Evolutionary conservation across 2,329 filamentous ascomycete species (phyloP), one percentile per base, ranked within the genome.

Genomic region (Fusarium sp.): DNA sequence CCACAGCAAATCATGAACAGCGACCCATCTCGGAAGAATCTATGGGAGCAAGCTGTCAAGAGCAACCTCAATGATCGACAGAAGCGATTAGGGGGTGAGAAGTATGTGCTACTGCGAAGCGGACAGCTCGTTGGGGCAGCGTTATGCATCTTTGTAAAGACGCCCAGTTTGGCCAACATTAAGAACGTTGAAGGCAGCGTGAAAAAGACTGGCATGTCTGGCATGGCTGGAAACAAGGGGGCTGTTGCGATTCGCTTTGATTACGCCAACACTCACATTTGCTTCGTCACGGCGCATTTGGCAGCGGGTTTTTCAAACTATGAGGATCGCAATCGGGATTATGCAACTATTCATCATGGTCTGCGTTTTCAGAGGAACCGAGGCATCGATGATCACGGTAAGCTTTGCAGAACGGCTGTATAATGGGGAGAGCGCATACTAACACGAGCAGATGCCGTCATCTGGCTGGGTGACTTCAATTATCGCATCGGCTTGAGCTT

Each of bases 1-100:
- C 97, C 97, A 18, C 96, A 98, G 81, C 97, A 99, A 80, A 98
- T 99, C 80, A 98, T 99, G 95, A 98, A 97, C 75, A 98, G 95
- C 70, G 96, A 99, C 81, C 97, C 97, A 1, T 91, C 92, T 4
- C 90, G 94, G 64, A 94, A 96, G 75, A 92, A 95, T 73, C 85
- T 92, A 23, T 99, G 97, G 97, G 97, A 99, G 81, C 85, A 88
- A 63, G 92, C 94, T 5, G 95, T 98, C 27, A 92, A 92, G 74
- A 87, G 87, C 54, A 94, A 92, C 16, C 84, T 99, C 43, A 98
- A 98, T 77, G 83, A 85, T 13, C 90, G 93, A 73, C 92, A 94
- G 20, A 88, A 89, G 45, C 86, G 86, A 67, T 86, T 89, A 25
- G 91, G 91, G 1, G 90, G 90, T 6, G 92, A 95, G 65, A 93